phyloP scores from a whole-genome alignment of 1,139 yeast genomes.

The Diutina ranongensis region DNA sequence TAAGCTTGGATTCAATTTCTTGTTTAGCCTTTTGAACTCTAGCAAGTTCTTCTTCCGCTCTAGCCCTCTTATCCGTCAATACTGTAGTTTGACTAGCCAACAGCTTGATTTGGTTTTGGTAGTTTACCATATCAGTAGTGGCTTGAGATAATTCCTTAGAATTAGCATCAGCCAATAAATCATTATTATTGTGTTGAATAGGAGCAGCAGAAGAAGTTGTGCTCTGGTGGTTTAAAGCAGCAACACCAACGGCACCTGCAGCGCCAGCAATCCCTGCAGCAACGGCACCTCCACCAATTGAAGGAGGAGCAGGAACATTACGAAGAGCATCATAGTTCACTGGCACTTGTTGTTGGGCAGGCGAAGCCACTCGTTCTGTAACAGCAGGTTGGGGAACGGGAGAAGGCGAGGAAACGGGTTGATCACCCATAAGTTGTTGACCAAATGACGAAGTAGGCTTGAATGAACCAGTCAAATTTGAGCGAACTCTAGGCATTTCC shows the following conservation, averaged over 20 bases:
- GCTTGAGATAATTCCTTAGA: constrained; percentile 67
- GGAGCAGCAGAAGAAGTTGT: neutral
- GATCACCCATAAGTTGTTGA: constrained; percentile 27
- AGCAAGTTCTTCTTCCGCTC: constrained; percentile 67
- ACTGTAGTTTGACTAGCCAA: constrained; percentile 64
- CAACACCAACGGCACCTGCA: neutral
- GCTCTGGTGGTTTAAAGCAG: neutral
- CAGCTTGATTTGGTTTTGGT: constrained; percentile 75
- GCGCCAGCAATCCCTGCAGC: neutral
- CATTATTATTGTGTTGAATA: constrained; percentile 22
- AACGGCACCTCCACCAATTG: constrained; percentile 3
- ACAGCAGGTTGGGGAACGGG: neutral
- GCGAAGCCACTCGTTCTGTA: neutral
- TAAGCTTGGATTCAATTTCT: constrained; percentile 62
- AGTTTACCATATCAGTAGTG: constrained; percentile 76
- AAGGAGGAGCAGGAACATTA: constrained; percentile 37
- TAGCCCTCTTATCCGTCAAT: constrained; percentile 57
- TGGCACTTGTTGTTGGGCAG: neutral
- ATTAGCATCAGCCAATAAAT: constrained; percentile 45
- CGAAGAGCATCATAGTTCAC: constrained; percentile 38
- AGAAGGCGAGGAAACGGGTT: neutral
- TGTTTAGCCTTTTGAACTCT: constrained; percentile 52
- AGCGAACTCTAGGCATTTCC: constrained; percentile 28
- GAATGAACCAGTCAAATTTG: constrained; percentile 26
- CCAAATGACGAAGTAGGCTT: constrained; percentile 64